A percentile compares a stretch with the other conserved stretches of the same genome.
phyloP scores from a whole-genome alignment of 1,139 yeast species.

The Diutina pseudorugosa region DNA sequence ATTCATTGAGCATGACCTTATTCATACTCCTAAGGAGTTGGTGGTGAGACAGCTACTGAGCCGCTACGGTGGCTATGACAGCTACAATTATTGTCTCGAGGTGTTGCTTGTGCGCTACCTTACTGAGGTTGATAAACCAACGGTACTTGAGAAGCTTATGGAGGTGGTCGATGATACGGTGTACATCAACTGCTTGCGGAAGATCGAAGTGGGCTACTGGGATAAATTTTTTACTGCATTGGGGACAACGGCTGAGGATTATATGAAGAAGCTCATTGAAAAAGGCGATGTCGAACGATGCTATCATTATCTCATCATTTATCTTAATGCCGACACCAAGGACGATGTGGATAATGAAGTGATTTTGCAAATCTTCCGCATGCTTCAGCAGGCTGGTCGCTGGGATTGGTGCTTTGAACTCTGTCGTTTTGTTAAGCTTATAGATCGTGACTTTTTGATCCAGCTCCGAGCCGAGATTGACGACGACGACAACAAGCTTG shows the following conservation, averaged over 20 bases:
- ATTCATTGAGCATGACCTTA: constrained; percentile 27
- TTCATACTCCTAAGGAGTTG: constrained; percentile 11
- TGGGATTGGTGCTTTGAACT: constrained; percentile 39
- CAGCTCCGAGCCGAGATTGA: background rate
- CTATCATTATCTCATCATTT: constrained; percentile 30
- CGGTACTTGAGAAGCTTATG: constrained; percentile 15
- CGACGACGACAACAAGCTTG: background rate
- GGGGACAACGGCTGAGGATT: constrained; percentile 24
- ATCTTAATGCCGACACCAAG: constrained; percentile 15
- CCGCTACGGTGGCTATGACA: constrained; percentile 19
- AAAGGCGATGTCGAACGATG: constrained; percentile 27
- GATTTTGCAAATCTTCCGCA: constrained; percentile 22
- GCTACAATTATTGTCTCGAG: constrained; percentile 29
- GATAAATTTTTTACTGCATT: constrained; percentile 21
- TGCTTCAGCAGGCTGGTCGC: constrained; percentile 19
- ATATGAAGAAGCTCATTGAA: constrained; percentile 25
- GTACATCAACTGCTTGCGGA: constrained; percentile 30
- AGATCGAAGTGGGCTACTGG: constrained; percentile 33
- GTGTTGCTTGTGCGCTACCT: constrained; percentile 25
- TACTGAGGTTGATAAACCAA: constrained; percentile 11
- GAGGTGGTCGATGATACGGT: constrained; percentile 23
- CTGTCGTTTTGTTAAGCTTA: constrained; percentile 30
- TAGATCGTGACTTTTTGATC: constrained; percentile 18
- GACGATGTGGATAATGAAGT: constrained; percentile 20
- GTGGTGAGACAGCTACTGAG: constrained; percentile 10